Evolutionary conservation across 352 stramenopile species (phyloP).

Genomic region (Phytophthora aleatoria): DNA sequence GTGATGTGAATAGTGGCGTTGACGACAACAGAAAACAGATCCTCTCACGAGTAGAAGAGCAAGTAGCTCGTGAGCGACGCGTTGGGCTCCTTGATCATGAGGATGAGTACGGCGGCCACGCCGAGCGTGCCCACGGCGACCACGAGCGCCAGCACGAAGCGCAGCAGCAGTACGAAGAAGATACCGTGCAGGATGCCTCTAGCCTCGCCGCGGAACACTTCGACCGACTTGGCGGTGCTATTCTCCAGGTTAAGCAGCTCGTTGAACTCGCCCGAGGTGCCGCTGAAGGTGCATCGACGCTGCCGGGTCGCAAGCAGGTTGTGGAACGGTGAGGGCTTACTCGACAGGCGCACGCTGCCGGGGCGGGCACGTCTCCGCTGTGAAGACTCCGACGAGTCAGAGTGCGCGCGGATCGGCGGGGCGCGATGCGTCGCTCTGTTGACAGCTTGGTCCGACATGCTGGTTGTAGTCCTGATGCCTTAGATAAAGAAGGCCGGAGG

Average conservation of each 20-base stretch:
- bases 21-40: conserved; percentile 7
- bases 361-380: conserved; percentile 16
- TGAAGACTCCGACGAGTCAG: conserved; percentile 16
- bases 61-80: conserved; percentile 39
- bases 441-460: conserved; percentile 14
- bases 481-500: neutral
- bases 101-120: conserved; percentile 34
- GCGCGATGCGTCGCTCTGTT: neutral
- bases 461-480: neutral
- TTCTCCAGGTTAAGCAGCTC: conserved; percentile 48
- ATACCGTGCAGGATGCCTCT: conserved; percentile 64
- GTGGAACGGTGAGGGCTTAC: conserved; percentile 24
- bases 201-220: conserved; percentile 60
- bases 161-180: conserved; percentile 63
- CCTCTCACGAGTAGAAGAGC: conserved; percentile 35
- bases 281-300: conserved; percentile 36
- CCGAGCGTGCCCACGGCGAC: conserved; percentile 44
- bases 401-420: conserved; percentile 13
- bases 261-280: conserved; percentile 39
- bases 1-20: conserved; percentile 2
- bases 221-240: conserved; percentile 59
- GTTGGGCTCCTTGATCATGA: conserved; percentile 43
- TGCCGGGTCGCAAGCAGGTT: conserved; percentile 25
- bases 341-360: conserved; percentile 18
- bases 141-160: conserved; percentile 51